Base-by-base conservation (phyloP, 2,329 filamentous ascomycete genomes). In the Aureobasidium sp. region DNA sequence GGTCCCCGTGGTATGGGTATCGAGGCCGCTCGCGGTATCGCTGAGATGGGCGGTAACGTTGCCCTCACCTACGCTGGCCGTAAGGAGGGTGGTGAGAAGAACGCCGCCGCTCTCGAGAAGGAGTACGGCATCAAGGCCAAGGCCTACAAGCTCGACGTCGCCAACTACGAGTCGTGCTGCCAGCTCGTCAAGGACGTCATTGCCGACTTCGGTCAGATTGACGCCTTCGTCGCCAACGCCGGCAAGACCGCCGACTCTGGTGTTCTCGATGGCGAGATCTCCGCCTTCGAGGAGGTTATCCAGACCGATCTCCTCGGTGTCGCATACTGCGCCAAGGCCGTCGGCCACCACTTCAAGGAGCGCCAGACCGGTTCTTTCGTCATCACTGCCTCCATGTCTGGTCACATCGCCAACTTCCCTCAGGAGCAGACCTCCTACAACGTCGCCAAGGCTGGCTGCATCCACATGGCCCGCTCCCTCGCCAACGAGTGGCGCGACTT, bases 271-370 rank as follows among this genome's bases (percentile, higher is more conserved):
- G 85, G 84, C 71, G 82, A 84, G 27, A 84, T 88, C 26, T 81
- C 87, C 71, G 88, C 90, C 71, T 85, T 85, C 72, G 85, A 92
- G 72, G 83, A 86, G 74, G 90, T 96, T 79, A 82, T 96, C 74
- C 84, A 88, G 69, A 87, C 93, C 70, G 95, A 97, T 75, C 81
- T 96, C 68, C 94, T 86, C n/a, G 92, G 92, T 13, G 86, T 83
- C 32, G 90, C 91, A 76, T 85, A 92, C 82, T 95, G 90, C 66
- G 90, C 91, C 29, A 90, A 93, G 78, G 90, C 90, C 24, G 89
- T 90, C n/a, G 92, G 92, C 37, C 82, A 87, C 61, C 88, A 94
- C 76, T 87, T 87, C 81, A 85, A 85, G 75, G 77, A 86, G 76
- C 81, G 82, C 65, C 83, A 84, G 68, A 85, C 78, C 12, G 86